These are phyloP conservation scores for Dipteronia sinensis DNA, from an alignment of 345 rosid genomes.

Conservation along the genomic window DNA sequence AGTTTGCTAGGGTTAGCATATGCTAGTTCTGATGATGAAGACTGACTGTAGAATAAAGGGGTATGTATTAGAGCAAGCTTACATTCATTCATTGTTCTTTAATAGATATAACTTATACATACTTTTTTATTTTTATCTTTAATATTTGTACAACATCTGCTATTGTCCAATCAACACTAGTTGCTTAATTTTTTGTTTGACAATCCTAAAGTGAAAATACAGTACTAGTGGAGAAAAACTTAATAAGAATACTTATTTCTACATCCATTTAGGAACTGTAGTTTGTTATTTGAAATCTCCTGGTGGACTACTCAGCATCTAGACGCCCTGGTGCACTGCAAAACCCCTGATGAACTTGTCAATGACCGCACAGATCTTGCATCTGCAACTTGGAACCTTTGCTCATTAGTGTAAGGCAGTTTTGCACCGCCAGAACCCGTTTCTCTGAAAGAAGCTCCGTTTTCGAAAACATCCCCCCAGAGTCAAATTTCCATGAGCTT, in stretches of 20 bases:
- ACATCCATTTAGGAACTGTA: neutral
- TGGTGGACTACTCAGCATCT: constrained; percentile 24
- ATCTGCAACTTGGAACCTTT: constrained; percentile 46
- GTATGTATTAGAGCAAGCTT: neutral
- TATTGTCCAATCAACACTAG: neutral
- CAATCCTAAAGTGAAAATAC: neutral
- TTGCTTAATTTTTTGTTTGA: neutral
- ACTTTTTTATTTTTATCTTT: neutral
- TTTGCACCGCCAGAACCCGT: constrained; percentile 51
- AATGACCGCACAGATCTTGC: constrained; percentile 43
- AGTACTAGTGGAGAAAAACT: neutral
- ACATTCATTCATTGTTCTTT: constrained; percentile 14
- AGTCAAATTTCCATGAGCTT: constrained; percentile 60
- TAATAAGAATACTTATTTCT: neutral
- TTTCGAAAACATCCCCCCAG: constrained; percentile 52
- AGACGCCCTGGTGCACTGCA: constrained; percentile 38
- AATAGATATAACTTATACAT: neutral
- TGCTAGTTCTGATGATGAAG: constrained; percentile 85
- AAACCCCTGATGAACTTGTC: constrained; percentile 58
- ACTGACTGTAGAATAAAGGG: constrained; percentile 17
- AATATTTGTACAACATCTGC: neutral
- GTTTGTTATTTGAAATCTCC: too few relatives aligned
- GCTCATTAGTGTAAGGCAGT: constrained; percentile 44
- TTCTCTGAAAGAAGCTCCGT: constrained; percentile 59
- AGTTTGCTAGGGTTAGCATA: constrained; percentile 81